Conservation (phyloP, 192 early-diverging fungal genomes). For the Backusella liffmaniae region DNA sequence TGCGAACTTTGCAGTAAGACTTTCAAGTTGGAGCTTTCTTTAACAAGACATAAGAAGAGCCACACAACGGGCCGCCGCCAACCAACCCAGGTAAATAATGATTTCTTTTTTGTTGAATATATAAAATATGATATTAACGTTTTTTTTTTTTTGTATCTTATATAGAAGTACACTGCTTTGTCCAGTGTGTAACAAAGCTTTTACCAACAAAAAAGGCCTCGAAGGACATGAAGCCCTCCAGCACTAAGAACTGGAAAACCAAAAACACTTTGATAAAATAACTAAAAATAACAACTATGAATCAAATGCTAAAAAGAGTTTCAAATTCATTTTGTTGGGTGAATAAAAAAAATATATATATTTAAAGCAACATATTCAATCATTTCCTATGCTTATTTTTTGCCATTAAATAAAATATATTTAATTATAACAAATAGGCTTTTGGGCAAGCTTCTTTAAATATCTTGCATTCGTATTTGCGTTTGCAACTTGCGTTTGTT, state of each 20-base stretch:
- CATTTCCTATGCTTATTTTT: neutral
- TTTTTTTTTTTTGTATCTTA: too few species aligned
- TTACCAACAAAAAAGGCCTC: too few species aligned
- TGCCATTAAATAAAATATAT: neutral
- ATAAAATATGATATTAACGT: too few species aligned
- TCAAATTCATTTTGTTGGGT: constrained; percentile 1
- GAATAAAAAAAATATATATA: neutral
- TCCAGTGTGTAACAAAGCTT: too few species aligned
- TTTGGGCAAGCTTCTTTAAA: neutral
- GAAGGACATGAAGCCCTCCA: too few species aligned
- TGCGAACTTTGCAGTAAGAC: too few species aligned
- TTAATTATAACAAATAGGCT: neutral
- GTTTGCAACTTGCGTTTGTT: neutral
- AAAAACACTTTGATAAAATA: neutral
- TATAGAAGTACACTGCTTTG: too few species aligned
- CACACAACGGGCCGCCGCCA: too few species aligned
- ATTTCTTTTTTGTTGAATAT: too few species aligned
- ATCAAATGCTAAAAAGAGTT: neutral
- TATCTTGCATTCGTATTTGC: neutral
- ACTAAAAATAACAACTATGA: neutral
- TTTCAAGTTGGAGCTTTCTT: too few species aligned
- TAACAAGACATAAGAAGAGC: too few species aligned
- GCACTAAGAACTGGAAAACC: neutral
- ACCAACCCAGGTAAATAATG: too few species aligned
- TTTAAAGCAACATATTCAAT: neutral